Percentiles rank a stretch among this genome's conserved stretches.
Evolutionary conservation across 2,329 filamentous ascomycete species (phyloP).

Genomic region (Didymosphaeria variabile): DNA sequence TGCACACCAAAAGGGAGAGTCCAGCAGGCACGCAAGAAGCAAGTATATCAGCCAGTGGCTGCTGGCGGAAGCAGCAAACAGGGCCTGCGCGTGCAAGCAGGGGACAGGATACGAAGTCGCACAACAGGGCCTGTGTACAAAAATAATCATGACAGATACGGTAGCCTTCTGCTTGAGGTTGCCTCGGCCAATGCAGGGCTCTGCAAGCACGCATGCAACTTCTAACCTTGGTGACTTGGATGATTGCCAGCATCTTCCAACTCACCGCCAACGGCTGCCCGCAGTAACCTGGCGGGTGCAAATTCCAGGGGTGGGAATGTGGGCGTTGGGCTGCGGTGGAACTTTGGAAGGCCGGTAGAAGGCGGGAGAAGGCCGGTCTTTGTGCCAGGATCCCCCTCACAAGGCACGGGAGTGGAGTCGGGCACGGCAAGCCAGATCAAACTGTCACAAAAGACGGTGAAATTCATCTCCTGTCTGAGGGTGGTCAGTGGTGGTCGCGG

Average conservation of each 20-base stretch:
- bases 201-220: slow-evolving; percentile 12
- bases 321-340: slow-evolving; percentile 43
- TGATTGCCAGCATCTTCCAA: slow-evolving; percentile 27
- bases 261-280: slow-evolving; percentile 40
- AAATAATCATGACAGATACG: slow-evolving; percentile 42
- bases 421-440: slow-evolving; percentile 20
- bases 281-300: slow-evolving; percentile 30
- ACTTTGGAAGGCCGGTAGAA: slow-evolving; percentile 51
- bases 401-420: slow-evolving; percentile 15
- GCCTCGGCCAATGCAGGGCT: slow-evolving; percentile 31
- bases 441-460: slow-evolving; percentile 34
- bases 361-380: slow-evolving; percentile 48
- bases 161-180: slow-evolving; percentile 27
- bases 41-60: slow-evolving; percentile 13
- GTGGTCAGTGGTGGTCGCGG: slow-evolving; percentile 37
- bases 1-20: slow-evolving; percentile 4
- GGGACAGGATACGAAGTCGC: slow-evolving; percentile 41
- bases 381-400: slow-evolving; percentile 37
- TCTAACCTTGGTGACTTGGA: slow-evolving; percentile 20
- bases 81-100: slow-evolving; percentile 18
- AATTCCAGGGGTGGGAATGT: slow-evolving; percentile 32
- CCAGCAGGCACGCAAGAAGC: slow-evolving; percentile 7
- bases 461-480: slow-evolving; percentile 26
- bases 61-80: slow-evolving; percentile 16
- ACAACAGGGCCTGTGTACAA: slow-evolving; percentile 37